Base-by-base conservation (phyloP, 257 asterid genomes). In the Solanum rostratum region DNA sequence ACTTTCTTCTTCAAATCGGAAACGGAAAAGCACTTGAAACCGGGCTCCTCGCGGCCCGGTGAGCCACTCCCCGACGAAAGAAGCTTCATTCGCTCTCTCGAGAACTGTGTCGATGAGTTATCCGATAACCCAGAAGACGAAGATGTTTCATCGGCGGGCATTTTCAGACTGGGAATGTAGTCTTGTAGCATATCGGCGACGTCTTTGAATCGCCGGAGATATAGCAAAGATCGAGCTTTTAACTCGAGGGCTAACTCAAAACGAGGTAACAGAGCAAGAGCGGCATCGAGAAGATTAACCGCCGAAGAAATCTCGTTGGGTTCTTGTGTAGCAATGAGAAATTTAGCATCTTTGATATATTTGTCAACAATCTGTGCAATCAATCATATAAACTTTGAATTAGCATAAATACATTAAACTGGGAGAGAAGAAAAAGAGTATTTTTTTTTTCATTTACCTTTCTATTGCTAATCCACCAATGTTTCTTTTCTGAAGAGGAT, bases 161-260 rank as follows among this genome's bases (percentile, higher is more conserved):
- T 88, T 81, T 88, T 94, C 65, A 93, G 86, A 85, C 98, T 95
- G 22, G 99, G 99, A 53, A 97, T 94, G 81, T 92, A 91, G 63
- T 95, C 98, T 89, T 92, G 98, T 27, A 97, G 88, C 99, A 97
- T 90, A 87, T 90, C 92, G 41, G 98, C 98, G 19, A 97, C 97
- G 84, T 95, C 98, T 91, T 92, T 97, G 54, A 89, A 97, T 84
- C 99, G 93, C 50, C 98, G 90, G 82, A 92, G 97, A 79, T 88
- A 88, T 74, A 97, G 90, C 93, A 97, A 87, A 80, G 95, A 94
- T 78, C 97, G 87, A 20, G 98, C 97, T 70, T 94, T 95, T 81
- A 95, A 83, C 92, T 95, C 97, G 1, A 94, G 89, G 73, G 97
- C 98, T 15, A 57, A 60, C 90, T 95, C 99, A 89, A 92, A 87